Evolutionary conservation across 176 grass and related monocot genomes (phyloP).

Genomic region (Tuctoria greenei): DNA sequence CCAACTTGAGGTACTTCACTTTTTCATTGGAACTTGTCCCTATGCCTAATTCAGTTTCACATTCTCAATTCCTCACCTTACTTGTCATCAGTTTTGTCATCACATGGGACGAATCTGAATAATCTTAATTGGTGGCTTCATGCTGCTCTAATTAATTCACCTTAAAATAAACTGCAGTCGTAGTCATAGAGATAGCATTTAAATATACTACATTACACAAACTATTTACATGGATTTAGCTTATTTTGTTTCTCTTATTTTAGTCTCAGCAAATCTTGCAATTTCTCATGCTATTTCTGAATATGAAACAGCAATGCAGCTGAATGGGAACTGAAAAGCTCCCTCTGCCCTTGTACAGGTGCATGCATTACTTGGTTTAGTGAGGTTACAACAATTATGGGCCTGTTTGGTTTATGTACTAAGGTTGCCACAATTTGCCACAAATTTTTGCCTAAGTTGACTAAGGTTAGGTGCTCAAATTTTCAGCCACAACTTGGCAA

Average conservation of each 20-base stretch:
- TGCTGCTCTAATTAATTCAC: constrained; percentile 3
- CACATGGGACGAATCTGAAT: neutral
- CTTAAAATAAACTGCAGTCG: neutral
- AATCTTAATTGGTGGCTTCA: constrained; percentile 1
- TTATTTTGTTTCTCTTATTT: neutral
- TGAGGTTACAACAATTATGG: neutral
- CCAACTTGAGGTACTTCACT: neutral
- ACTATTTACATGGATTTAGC: constrained; percentile 17
- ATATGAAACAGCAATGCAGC: constrained; percentile 48
- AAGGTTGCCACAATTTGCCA: no score
- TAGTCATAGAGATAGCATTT: neutral
- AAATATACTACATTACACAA: constrained; percentile 12
- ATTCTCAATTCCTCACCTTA: neutral
- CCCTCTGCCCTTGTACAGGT: constrained; percentile 84
- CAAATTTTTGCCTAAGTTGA: no score
- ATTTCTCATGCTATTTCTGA: constrained; percentile 21
- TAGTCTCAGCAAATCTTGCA: constrained; percentile 4
- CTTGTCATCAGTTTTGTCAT: constrained; percentile 17
- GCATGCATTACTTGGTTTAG: constrained; percentile 24
- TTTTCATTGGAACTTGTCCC: neutral
- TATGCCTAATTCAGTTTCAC: constrained; percentile 2
- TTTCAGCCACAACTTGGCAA: no score
- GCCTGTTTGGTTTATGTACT: no score
- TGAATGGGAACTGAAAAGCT: constrained; percentile 73
- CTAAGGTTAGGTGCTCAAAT: no score